Evolutionary conservation across 2,329 filamentous ascomycete species (phyloP).

Genomic region (Colletotrichum costaricense): DNA sequence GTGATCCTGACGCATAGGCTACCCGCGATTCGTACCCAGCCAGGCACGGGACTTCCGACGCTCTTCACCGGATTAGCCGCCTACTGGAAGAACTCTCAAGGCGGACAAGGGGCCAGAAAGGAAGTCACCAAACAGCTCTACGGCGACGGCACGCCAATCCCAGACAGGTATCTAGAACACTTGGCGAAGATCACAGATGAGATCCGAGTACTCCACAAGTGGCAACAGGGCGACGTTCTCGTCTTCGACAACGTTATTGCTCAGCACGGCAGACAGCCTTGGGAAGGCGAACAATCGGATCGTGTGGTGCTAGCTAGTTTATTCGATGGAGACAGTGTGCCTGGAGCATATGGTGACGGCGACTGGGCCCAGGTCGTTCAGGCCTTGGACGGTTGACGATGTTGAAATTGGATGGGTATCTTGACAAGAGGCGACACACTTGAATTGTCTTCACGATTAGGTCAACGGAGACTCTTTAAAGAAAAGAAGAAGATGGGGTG

Average conservation of each 20-base stretch:
- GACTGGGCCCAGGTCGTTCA: conserved; percentile 60
- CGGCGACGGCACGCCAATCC: conserved; percentile 59
- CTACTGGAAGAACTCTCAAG: conserved; percentile 51
- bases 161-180: conserved; percentile 54
- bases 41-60: conserved; percentile 55
- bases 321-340: conserved; percentile 57
- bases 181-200: conserved; percentile 59
- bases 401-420: neutral
- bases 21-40: conserved; percentile 59
- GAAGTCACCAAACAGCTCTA: conserved; percentile 53
- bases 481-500: too few species aligned
- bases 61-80: conserved; percentile 58
- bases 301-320: conserved; percentile 59
- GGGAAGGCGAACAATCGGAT: conserved; percentile 58
- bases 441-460: too few species aligned
- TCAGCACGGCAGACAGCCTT: conserved; percentile 61
- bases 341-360: conserved; percentile 53
- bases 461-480: too few species aligned
- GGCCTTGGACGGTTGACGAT: conserved; percentile 45
- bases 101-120: conserved; percentile 35
- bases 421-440: too few species aligned
- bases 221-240: conserved; percentile 59
- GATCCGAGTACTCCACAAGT: conserved; percentile 59
- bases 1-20: conserved; percentile 56
- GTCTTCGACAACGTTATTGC: conserved; percentile 61